Base-by-base conservation (phyloP, 257 asterid genomes). In the Mentha longifolia region DNA sequence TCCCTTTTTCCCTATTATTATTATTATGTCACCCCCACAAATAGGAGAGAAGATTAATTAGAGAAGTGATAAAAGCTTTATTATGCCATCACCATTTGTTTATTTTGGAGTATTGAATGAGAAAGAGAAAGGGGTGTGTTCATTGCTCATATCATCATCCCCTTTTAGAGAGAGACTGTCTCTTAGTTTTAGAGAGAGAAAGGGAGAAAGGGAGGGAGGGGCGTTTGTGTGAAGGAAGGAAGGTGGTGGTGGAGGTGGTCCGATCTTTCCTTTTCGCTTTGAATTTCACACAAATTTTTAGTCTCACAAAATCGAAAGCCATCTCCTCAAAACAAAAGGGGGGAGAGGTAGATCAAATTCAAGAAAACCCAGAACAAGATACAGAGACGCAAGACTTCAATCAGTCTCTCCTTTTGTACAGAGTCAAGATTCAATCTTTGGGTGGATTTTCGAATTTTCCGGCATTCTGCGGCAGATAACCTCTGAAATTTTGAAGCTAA, bases 201-300 rank as follows among this genome's bases (percentile, higher is more conserved):
- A 11, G 58, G n/a, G 69, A 65, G 77, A 56, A 28, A 11, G 58
- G n/a, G 71, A 7, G 43, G 35, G 25, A 22, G 68, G 61, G 14
- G 61, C 16, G 70, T 76, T 78, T 76, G 77, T 81, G 86, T 79
- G 88, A 78, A 81, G 81, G 77, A 77, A 78, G 79, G 25, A 5
- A 0, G 37, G 71, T 69, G 68, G 71, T 73, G n/a, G n/a, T n/a
- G n/a, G 25, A 0, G 37, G 71, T 69, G 68, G 71, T 73, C 61
- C 78, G 85, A 84, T 78, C 79, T 84, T 81, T 82, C 90, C 82
- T 79, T 85, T 82, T 84, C 87, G 75, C 82, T 84, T 79, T 82
- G 87, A 84, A 84, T 79, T 77, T 71, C 74, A 42, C 64, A 33
- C 68, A 74, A 69, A 60, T 71, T 74, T 73, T 74, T 70, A 43